Conservation (phyloP, 192 early-diverging fungal species). For the Linnemannia exigua region DNA sequence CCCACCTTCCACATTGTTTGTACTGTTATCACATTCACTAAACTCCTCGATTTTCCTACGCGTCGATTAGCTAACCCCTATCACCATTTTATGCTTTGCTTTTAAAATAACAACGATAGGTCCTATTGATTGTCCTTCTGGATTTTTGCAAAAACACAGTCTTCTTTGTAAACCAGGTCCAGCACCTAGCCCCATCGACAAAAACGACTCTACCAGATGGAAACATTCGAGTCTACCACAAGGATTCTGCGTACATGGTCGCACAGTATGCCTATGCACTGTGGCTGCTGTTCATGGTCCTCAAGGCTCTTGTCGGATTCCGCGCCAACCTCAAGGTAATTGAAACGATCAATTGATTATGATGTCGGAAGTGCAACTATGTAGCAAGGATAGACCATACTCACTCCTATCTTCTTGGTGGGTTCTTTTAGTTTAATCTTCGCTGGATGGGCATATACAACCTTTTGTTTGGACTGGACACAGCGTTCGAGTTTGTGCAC, state of each 20-base stretch:
- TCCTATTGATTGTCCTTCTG: constrained; percentile 38
- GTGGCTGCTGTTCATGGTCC: constrained; percentile 41
- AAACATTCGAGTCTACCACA: background rate
- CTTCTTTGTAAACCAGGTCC: constrained; percentile 19
- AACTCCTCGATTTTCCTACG: background rate
- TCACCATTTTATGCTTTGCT: background rate
- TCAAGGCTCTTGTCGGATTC: constrained; percentile 44
- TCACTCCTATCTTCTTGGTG: background rate
- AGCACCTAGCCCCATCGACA: constrained; percentile 16
- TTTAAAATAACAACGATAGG: constrained; percentile 16
- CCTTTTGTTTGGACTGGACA: constrained; percentile 38
- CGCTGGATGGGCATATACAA: constrained; percentile 53
- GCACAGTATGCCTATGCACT: constrained; percentile 48
- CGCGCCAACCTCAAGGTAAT: constrained; percentile 47
- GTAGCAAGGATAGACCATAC: background rate
- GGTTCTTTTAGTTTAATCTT: constrained; percentile 26
- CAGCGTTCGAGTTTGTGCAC: constrained; percentile 39
- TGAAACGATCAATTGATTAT: no score
- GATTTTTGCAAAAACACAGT: constrained; percentile 47
- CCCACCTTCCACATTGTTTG: no score
- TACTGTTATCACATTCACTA: no score
- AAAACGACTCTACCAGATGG: background rate
- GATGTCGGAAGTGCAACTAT: no score
- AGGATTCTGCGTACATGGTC: constrained; percentile 35
- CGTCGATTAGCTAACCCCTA: background rate